Evolutionary conservation across 2,329 filamentous ascomycete species (phyloP), one percentile per base, ranked within the genome.

Genomic region (Fusarium chlamydosporum): DNA sequence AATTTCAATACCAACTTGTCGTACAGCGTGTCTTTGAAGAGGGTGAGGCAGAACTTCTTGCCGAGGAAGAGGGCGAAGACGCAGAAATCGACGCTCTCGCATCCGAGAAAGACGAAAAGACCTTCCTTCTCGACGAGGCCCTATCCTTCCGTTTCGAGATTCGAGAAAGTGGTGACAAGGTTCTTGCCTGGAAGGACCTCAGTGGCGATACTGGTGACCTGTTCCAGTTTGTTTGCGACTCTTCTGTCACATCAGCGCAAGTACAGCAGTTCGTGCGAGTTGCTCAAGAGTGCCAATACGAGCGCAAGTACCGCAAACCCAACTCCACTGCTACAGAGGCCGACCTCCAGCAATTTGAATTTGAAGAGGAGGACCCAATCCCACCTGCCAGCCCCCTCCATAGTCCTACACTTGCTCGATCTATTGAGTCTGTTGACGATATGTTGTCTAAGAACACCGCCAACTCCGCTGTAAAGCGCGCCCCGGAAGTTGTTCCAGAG

Each of bases 221-320:
- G n/a, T 99, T 93, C 85, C 95, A 99, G 79, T 99, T 98, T 77
- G 92, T 99, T 68, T 98, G 94, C 82, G 96, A 98, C 80, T 79
- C 84, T 38, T 89, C 90, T 13, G 88, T 92, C 41, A 84, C 89
- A 29, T 82, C 89, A 4, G 85, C 89, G 47, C 91, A 94, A 72
- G 91, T 96, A 26, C 86, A 90, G 45, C 88, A 91, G 16, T 98
- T 99, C 78, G 89, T 95, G 76, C 85, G 91, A 55, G 90, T 93
- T 54, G 92, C 96, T 9, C 87, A 92, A 60, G 91, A 97, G 87
- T 97, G 96, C 78, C 96, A 99, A 80, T 99, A 96, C 91, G 96
- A 99, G 82, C 89, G 95, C 76, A 98, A 97, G 79, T 96, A 96
- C 79, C 89, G 93, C 67, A 92, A 91, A 75, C 90, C 88, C 38